These are phyloP conservation scores for Termitomyces sp. DNA, from an alignment of 768 basidiomycete genomes.

Conservation along the genomic window DNA sequence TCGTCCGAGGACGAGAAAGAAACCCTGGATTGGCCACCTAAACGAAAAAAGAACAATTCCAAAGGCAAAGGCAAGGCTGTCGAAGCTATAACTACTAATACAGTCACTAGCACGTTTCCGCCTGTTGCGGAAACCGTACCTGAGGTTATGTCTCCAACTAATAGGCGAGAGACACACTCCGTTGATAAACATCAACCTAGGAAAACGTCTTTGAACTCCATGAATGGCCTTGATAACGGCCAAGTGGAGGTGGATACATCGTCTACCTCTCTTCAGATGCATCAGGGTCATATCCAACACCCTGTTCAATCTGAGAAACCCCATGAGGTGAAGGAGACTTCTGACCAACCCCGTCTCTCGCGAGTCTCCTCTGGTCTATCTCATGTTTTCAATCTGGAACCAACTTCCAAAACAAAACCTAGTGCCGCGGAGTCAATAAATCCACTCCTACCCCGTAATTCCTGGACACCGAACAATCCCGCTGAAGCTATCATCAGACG, in stretches of 20 bases:
- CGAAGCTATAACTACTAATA: background rate
- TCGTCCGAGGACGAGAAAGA: conserved; percentile 15
- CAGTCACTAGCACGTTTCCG: background rate
- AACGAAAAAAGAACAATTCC: conserved; percentile 6
- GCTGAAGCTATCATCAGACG: conserved; percentile 1
- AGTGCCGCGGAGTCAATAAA: background rate
- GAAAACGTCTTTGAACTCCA: background rate
- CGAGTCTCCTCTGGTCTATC: background rate
- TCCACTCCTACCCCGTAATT: conserved; percentile 4
- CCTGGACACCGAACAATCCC: conserved; percentile 13
- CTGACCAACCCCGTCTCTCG: background rate
- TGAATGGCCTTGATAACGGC: background rate
- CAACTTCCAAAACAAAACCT: background rate
- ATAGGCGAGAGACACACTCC: background rate
- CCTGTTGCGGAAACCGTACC: background rate
- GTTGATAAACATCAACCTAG: background rate
- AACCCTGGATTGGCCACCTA: conserved; percentile 23
- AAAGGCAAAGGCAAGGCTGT: conserved; percentile 9
- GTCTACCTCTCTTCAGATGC: background rate
- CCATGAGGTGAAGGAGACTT: background rate
- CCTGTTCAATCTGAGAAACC: background rate
- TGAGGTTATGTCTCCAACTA: background rate
- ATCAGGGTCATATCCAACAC: background rate
- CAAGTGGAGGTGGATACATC: background rate
- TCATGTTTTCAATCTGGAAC: background rate